Conservation (phyloP, 1,284 basidiomycete species). For the Ceratorhiza oryzae-sativae region DNA sequence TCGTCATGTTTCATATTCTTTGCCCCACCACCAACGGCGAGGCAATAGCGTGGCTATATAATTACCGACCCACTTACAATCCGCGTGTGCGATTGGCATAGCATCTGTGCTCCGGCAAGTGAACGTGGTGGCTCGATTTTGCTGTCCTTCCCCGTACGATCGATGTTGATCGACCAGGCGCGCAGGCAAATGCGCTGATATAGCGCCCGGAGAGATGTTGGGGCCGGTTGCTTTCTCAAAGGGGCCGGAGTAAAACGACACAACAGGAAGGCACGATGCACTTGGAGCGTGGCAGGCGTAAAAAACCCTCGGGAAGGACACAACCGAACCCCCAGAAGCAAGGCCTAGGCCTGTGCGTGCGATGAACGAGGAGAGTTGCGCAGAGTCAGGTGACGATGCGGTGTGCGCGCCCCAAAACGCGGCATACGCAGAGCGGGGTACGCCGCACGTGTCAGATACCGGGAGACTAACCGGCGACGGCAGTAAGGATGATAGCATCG, state of each 20-base stretch:
- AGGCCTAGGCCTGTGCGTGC: constrained; percentile 34
- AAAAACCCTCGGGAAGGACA: constrained; percentile 33
- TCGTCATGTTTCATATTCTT: constrained; percentile 15
- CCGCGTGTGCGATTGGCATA: constrained; percentile 33
- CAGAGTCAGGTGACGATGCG: constrained; percentile 38
- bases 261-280: constrained; percentile 12
- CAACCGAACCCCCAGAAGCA: constrained; percentile 30
- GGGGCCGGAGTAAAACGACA: constrained; percentile 30
- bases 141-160: constrained; percentile 32
- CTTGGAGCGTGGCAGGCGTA: constrained; percentile 27
- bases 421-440: constrained; percentile 21
- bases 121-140: constrained; percentile 39
- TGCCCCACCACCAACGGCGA: constrained; percentile 14
- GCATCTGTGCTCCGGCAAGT: constrained; percentile 1
- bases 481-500: constrained; percentile 13
- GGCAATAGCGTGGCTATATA: constrained; percentile 30
- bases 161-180: constrained; percentile 36
- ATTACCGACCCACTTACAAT: constrained; percentile 16
- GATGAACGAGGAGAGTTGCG: constrained; percentile 22
- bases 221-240: constrained; percentile 31
- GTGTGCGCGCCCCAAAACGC: constrained; percentile 39
- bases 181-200: constrained; percentile 20
- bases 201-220: constrained; percentile 32
- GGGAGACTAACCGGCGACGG: constrained; percentile 13
- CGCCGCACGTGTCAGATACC: constrained; percentile 36